A percentile compares a stretch with the other conserved stretches of the same genome.
These are phyloP conservation scores for Porphyra umbilicalis DNA, from an alignment of 31 red algal species.

Conservation along the genomic window DNA sequence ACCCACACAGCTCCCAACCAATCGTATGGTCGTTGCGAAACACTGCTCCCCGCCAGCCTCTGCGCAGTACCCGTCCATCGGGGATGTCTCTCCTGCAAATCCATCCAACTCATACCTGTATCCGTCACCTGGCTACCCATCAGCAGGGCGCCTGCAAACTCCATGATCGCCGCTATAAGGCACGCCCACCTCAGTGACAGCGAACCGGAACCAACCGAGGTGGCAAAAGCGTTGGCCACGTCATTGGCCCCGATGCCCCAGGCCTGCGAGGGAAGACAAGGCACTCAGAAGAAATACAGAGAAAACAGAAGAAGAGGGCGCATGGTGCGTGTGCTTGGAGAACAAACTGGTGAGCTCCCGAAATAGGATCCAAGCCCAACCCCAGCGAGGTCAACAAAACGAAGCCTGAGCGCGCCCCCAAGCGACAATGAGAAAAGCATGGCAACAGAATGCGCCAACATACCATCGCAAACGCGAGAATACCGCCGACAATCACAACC, in stretches of 20 bases:
- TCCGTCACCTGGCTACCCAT: constrained; percentile 30
- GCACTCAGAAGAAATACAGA: neutral
- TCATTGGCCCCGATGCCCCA: constrained; percentile 74
- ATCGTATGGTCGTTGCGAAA: too few relatives aligned
- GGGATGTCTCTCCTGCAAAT: too few relatives aligned
- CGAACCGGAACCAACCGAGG: constrained; percentile 44
- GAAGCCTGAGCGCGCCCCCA: neutral
- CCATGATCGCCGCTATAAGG: constrained; percentile 38
- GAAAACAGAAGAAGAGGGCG: neutral
- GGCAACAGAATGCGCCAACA: neutral
- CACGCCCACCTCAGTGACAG: constrained; percentile 32
- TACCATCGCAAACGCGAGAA: neutral
- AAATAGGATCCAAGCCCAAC: neutral
- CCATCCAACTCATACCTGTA: too few relatives aligned
- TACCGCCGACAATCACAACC: constrained; percentile 3
- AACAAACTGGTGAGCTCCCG: too few relatives aligned
- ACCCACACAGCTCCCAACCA: too few relatives aligned
- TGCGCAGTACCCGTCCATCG: too few relatives aligned
- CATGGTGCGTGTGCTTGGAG: too few relatives aligned
- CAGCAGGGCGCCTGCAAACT: constrained; percentile 42
- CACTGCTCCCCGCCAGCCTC: too few relatives aligned
- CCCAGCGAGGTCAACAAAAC: neutral
- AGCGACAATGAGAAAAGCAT: too few relatives aligned
- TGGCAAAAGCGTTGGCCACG: constrained; percentile 62
- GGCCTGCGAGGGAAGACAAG: neutral